Percentiles rank a stretch among this genome's conserved stretches.
Evolutionary conservation across 371 early-diverging fungal genomes (phyloP).

Genomic region (Batkoa obscura): DNA sequence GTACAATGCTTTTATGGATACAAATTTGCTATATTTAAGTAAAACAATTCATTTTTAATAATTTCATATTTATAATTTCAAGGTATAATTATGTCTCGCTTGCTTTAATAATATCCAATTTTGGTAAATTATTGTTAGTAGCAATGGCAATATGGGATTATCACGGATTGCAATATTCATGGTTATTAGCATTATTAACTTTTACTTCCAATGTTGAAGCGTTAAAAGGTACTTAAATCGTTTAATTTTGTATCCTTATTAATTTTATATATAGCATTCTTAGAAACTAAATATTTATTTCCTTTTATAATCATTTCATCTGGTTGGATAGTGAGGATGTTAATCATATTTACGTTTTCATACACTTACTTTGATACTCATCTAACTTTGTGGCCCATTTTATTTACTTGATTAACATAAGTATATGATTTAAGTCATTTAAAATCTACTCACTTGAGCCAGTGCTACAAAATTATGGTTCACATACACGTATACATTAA

Average conservation of each 20-base stretch:
- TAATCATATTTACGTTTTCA: no score
- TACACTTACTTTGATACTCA: no score
- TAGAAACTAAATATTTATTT: no score
- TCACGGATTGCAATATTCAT: slow-evolving; percentile 57
- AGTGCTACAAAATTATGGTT: no score
- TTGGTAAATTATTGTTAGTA: slow-evolving; percentile 74
- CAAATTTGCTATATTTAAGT: slow-evolving; percentile 13
- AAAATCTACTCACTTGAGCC: no score
- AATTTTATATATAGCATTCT: no score
- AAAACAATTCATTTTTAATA: background rate
- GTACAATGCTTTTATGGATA: slow-evolving; percentile 14
- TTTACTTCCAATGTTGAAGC: slow-evolving; percentile 74
- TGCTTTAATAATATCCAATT: slow-evolving; percentile 67
- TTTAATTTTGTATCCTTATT: background rate
- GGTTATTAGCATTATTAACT: slow-evolving; percentile 54
- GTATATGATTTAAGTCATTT: no score
- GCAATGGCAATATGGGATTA: slow-evolving; percentile 92
- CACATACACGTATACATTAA: no score
- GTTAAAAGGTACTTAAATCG: slow-evolving; percentile 34
- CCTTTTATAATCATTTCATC: no score
- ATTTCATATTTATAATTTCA: background rate
- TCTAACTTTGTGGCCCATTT: no score
- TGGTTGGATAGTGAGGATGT: no score
- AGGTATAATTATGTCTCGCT: slow-evolving; percentile 47
- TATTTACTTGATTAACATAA: no score